These are phyloP conservation scores for Bryoerythrophyllum caledonicum DNA, from an alignment of 225 moss, liverwort and hornwort genomes.

Conservation along the genomic window DNA sequence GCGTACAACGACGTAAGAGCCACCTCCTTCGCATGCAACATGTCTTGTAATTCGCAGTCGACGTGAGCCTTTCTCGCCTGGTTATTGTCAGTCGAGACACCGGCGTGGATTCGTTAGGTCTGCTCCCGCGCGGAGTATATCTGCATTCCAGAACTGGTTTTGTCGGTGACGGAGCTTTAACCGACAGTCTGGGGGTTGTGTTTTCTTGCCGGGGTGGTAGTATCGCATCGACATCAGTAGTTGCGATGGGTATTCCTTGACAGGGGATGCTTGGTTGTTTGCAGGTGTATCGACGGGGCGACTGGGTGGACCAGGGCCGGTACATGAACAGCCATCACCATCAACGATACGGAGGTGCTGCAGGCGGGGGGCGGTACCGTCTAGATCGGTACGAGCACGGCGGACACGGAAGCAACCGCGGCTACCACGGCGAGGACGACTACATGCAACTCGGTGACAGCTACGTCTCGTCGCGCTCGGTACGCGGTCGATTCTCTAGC, in stretches of 20 bases:
- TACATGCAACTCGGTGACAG: background rate
- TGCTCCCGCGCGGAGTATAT: no score
- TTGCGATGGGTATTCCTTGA: no score
- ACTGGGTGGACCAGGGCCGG: slow-evolving; percentile 22
- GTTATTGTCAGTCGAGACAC: no score
- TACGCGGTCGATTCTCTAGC: background rate
- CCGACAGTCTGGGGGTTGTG: background rate
- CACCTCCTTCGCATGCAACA: no score
- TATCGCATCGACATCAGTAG: no score
- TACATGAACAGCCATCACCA: background rate
- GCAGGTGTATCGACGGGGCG: slow-evolving; percentile 29
- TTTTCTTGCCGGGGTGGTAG: no score
- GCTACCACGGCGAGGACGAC: background rate
- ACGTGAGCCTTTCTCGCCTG: no score
- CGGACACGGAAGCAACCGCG: no score
- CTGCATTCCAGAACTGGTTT: no score
- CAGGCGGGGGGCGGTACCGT: slow-evolving; percentile 18
- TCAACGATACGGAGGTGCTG: background rate
- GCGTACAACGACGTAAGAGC: background rate
- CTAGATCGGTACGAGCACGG: slow-evolving; percentile 2
- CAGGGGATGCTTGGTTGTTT: background rate
- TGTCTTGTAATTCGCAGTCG: no score
- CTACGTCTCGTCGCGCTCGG: slow-evolving; percentile 8
- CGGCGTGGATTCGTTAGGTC: no score
- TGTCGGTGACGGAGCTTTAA: no score